These are phyloP conservation scores for Pseudocercospora crystallina DNA, from an alignment of 2,329 filamentous ascomycete genomes.

Conservation along the genomic window DNA sequence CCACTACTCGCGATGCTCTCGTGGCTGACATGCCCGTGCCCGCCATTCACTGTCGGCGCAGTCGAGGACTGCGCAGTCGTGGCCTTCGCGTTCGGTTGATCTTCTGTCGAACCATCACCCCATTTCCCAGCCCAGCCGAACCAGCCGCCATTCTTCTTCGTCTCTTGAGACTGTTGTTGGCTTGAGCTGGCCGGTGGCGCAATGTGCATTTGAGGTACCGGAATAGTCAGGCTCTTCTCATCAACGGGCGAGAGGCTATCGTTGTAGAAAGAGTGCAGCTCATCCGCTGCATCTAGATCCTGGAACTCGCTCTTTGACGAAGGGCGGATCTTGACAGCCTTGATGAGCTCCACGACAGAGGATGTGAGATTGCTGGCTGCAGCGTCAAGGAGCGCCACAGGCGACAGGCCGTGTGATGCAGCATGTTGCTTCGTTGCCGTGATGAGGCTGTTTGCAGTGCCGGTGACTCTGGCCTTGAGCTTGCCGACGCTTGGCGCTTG, in stretches of 20 bases:
- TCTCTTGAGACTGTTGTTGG: not conserved
- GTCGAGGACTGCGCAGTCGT: constrained; percentile 4
- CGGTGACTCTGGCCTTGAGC: constrained; percentile 79
- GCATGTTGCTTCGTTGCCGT: constrained; percentile 93
- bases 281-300: constrained; percentile 25
- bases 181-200: not conserved
- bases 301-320: constrained; percentile 24
- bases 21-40: constrained; percentile 11
- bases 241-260: constrained; percentile 15
- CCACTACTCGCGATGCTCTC: constrained; percentile 13
- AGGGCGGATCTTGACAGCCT: constrained; percentile 73
- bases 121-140: constrained; percentile 27
- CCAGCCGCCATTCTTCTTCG: constrained; percentile 24
- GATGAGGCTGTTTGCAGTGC: constrained; percentile 91
- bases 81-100: constrained; percentile 8
- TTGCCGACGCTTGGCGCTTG: constrained; percentile 41
- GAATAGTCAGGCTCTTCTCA: constrained; percentile 13
- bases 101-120: constrained; percentile 16
- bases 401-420: constrained; percentile 76
- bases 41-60: constrained; percentile 9
- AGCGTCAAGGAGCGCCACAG: constrained; percentile 89
- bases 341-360: constrained; percentile 81
- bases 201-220: constrained; percentile 8
- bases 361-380: constrained; percentile 87
- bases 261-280: constrained; percentile 27